A percentile compares a stretch with the other conserved stretches of the same genome.
These are phyloP conservation scores for Staphylotrichum longicolle DNA, from an alignment of 495 filamentous ascomycete genomes.

Conservation along the genomic window DNA sequence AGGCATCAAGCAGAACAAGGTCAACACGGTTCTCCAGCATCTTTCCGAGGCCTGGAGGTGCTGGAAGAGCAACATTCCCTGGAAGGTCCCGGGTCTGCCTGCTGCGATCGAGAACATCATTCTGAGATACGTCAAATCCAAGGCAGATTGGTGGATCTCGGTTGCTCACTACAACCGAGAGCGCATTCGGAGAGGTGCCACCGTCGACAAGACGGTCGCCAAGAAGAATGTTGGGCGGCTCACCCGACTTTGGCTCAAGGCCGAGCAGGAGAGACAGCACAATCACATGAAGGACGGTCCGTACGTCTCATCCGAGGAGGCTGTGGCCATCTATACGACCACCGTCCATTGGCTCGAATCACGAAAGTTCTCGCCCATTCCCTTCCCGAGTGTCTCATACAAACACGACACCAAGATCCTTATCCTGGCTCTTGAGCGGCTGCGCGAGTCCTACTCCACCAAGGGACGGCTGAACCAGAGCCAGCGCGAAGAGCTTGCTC, in stretches of 20 bases:
- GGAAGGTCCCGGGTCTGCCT: constrained; percentile 96
- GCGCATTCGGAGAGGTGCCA: constrained; percentile 91
- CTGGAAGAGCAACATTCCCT: constrained; percentile 99
- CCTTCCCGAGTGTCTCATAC: constrained; percentile 98
- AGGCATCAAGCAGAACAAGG: constrained; percentile 99
- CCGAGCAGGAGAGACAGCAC: constrained; percentile 97
- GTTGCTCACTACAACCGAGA: constrained; percentile 99
- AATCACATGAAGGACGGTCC: constrained; percentile 99
- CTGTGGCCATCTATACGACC: constrained; percentile 97
- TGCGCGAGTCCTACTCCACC: constrained; percentile 95
- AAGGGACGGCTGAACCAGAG: constrained; percentile 97
- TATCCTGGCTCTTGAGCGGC: constrained; percentile 89
- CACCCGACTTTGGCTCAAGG: constrained; percentile 95
- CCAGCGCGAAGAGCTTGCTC: constrained; percentile 92
- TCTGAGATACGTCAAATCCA: constrained; percentile 95
- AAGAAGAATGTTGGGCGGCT: constrained; percentile 98
- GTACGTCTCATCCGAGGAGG: constrained; percentile 97
- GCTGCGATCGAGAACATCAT: constrained; percentile 99
- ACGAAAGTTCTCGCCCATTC: constrained; percentile 96
- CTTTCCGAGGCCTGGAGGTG: constrained; percentile 97
- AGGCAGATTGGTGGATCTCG: constrained; percentile 99
- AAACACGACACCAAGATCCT: constrained; percentile 99
- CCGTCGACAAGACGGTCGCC: constrained; percentile 97
- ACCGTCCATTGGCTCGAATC: constrained; percentile 99
- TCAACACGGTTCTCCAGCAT: constrained; percentile 97